Evolutionary conservation across 192 early-diverging fungal species (phyloP).

Genomic region (Rhizoclosmatium sp.): DNA sequence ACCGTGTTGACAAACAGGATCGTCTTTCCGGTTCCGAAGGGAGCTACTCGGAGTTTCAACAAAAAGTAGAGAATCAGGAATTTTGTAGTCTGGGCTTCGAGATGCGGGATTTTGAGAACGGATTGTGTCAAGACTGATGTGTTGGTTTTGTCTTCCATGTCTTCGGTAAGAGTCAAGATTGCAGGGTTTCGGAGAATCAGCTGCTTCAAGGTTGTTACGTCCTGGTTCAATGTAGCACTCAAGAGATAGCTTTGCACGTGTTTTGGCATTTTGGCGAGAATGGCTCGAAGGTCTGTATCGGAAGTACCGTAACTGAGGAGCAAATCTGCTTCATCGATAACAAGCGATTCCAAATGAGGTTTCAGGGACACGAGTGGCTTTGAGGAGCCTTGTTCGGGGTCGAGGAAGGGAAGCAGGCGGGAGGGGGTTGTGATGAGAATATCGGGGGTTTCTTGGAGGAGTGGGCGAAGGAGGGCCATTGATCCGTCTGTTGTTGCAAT

Average conservation of each 20-base stretch:
- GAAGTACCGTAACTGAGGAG: constrained; percentile 90
- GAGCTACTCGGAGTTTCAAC: constrained; percentile 79
- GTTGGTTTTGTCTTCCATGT: constrained; percentile 21
- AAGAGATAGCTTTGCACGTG: constrained; percentile 94
- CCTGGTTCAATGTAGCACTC: constrained; percentile 88
- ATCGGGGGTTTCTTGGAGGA: constrained; percentile 84
- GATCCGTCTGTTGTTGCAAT: constrained; percentile 58
- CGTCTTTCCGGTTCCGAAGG: constrained; percentile 87
- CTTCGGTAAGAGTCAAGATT: constrained; percentile 86
- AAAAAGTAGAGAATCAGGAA: constrained; percentile 89
- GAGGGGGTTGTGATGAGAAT: constrained; percentile 90
- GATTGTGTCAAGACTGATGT: constrained; percentile 70
- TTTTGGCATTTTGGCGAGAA: constrained; percentile 79
- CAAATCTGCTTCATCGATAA: constrained; percentile 97
- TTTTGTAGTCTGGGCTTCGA: constrained; percentile 68
- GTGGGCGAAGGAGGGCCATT: constrained; percentile 53
- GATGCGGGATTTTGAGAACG: constrained; percentile 70
- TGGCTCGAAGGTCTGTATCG: constrained; percentile 83
- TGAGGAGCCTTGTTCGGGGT: constrained; percentile 23
- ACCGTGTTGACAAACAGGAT: constrained; percentile 97
- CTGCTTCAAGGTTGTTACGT: constrained; percentile 86
- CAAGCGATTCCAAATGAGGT: constrained; percentile 77
- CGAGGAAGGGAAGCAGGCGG: constrained; percentile 77
- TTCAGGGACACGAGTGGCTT: constrained; percentile 53
- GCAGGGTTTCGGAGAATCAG: constrained; percentile 87